Percentiles rank a stretch among this genome's conserved stretches.
Conservation (phyloP, 371 early-diverging fungal genomes). For the Sporodiniella umbellata region DNA sequence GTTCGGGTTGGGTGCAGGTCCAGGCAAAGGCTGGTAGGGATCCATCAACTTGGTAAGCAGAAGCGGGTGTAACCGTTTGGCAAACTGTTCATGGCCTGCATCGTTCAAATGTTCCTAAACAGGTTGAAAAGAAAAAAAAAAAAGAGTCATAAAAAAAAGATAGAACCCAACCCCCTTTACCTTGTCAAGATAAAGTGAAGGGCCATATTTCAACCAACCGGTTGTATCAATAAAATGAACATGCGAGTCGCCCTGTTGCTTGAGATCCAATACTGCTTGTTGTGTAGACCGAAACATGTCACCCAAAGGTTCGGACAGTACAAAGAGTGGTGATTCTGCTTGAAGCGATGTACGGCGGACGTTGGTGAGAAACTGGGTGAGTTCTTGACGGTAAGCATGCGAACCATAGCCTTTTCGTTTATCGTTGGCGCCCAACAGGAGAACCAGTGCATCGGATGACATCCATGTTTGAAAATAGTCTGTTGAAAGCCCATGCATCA, state of each 20-base stretch:
- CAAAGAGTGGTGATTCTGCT: constrained; percentile 27
- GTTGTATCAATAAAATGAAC: constrained; percentile 43
- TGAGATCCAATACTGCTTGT: constrained; percentile 26
- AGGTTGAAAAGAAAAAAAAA: background rate
- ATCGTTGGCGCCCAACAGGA: constrained; percentile 25
- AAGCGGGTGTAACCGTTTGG: constrained; percentile 30
- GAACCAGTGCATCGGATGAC: constrained; percentile 13
- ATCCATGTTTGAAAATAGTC: constrained; percentile 26
- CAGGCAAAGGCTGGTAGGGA: constrained; percentile 36
- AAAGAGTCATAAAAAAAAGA: background rate
- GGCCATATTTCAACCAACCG: constrained; percentile 34
- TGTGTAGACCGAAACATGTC: constrained; percentile 38
- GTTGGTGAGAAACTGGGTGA: constrained; percentile 3
- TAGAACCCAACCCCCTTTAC: too few relatives aligned
- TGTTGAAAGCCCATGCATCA: constrained; percentile 32
- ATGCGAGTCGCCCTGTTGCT: constrained; percentile 26
- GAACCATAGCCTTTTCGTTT: constrained; percentile 8
- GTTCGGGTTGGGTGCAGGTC: constrained; percentile 39
- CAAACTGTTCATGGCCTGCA: constrained; percentile 32
- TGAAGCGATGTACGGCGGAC: constrained; percentile 3
- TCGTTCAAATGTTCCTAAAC: constrained; percentile 32
- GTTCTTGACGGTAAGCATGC: constrained; percentile 4
- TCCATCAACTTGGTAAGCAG: constrained; percentile 26
- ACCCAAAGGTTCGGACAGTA: constrained; percentile 41
- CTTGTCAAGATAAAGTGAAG: constrained; percentile 25